Evolutionary conservation across 192 early-diverging fungal species (phyloP).

Genomic region (Linnemannia zychae): DNA sequence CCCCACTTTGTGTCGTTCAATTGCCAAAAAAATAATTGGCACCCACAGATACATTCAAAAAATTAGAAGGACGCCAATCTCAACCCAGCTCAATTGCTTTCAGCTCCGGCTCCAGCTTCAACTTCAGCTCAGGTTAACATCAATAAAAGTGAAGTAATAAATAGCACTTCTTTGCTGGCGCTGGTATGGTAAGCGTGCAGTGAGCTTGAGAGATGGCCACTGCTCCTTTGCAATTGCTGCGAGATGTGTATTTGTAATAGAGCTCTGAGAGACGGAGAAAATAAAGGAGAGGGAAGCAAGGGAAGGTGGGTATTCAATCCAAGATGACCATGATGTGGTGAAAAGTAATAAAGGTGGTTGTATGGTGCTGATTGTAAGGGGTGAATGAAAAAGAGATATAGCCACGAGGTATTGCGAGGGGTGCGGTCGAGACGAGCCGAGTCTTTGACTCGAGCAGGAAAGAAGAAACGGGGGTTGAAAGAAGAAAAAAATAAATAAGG

Average conservation of each 20-base stretch:
- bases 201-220: background rate
- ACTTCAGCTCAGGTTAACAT: slow-evolving; percentile 1
- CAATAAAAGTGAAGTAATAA: background rate
- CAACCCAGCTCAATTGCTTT: slow-evolving; percentile 4
- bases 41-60: slow-evolving; percentile 9
- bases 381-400: background rate
- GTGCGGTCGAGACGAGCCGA: background rate
- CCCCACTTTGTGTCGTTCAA: background rate
- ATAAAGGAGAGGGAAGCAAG: background rate
- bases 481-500: background rate
- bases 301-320: no score
- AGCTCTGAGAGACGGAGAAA: background rate
- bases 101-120: slow-evolving; percentile 5
- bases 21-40: background rate
- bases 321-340: background rate
- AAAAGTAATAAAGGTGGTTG: background rate
- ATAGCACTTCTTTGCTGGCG: background rate
- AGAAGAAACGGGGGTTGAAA: background rate
- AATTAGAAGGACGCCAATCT: background rate
- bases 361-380: background rate
- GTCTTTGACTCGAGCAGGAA: no score
- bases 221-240: background rate
- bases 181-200: background rate
- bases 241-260: background rate
- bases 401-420: background rate